Evolutionary conservation across 1,284 basidiomycete species (phyloP), one percentile per base, ranked within the genome.

Genomic region (Anthracocystis walkeri): DNA sequence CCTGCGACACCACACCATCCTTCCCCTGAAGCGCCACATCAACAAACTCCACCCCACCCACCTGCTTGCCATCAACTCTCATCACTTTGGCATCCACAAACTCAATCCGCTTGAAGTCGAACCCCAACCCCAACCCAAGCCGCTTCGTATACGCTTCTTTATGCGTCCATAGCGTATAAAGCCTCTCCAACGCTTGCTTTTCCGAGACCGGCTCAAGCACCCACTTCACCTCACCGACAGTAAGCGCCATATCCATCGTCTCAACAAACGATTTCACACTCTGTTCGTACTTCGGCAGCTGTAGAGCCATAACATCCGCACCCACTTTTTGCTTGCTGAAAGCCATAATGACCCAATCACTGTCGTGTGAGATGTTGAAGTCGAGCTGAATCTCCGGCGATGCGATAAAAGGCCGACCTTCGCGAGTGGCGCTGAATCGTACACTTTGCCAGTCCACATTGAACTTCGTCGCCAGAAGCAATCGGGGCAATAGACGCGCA

Each of bases 81-180:
- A 79, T 44, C 33, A 12, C 38, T 33, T 45, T 7, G 25, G 11
- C 45, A 5, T 46, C 6, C 12, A 54, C 40, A 11, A 84, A 44
- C 38, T 83, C 58, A 21, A 84, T 63, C 2, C 48, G 56, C 0
- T 16, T 40, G 51, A 84, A 84, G 44, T 84, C 83, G 52, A 79
- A 84, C 2, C 82, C 82, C 21, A 84, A 59, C 6, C 83, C 83
- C 23, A 61, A 20, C 18, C 83, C 83, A 11, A 82, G 35, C 21
- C 72, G 73, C 58, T 84, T 84, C 1, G 83, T 84, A 23, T 76
- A 78, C 7, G 83, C 83, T 51, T 84, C 83, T 54, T 84, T 84
- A 65, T 82, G 66, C 50, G 83, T 84, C 83, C 83, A 84, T 12
- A 84, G 52, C 20, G 60, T 65, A 29, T 65, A 77, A 1, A 83